phyloP scores from a whole-genome alignment of 2,329 filamentous ascomycete species.

The Colletotrichum coccodes region DNA sequence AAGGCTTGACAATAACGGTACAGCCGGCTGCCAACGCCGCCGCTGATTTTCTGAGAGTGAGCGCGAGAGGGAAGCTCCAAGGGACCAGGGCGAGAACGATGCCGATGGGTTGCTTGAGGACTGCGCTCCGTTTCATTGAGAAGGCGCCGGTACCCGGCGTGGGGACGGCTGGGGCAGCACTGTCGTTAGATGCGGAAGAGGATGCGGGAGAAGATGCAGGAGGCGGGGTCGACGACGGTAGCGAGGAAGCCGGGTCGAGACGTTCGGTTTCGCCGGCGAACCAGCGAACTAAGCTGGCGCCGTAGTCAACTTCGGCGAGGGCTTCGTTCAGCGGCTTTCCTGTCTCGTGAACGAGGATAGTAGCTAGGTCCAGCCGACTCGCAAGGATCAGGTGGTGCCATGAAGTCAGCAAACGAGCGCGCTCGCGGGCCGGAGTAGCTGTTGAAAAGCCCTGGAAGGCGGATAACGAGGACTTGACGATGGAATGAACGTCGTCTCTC shows the following conservation, averaged over 20 bases:
- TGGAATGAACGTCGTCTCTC: conserved; percentile 49
- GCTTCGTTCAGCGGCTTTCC: conserved; percentile 67
- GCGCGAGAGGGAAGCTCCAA: conserved; percentile 70
- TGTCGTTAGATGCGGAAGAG: neutral
- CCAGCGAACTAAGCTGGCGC: conserved; percentile 64
- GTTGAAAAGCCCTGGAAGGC: conserved; percentile 51
- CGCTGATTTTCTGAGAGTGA: conserved; percentile 57
- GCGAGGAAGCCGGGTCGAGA: conserved; percentile 55
- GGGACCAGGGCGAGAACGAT: conserved; percentile 47
- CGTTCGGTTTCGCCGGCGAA: conserved; percentile 62
- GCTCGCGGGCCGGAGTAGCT: conserved; percentile 46
- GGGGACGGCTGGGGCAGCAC: neutral
- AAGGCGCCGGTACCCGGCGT: neutral
- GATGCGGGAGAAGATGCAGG: neutral
- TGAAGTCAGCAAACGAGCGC: conserved; percentile 46
- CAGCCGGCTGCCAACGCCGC: conserved; percentile 77
- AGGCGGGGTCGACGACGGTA: neutral
- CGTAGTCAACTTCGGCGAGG: conserved; percentile 65
- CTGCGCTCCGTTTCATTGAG: neutral
- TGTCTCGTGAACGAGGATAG: conserved; percentile 58
- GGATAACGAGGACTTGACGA: conserved; percentile 46
- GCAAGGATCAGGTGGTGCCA: conserved; percentile 50
- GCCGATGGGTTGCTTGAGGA: conserved; percentile 44
- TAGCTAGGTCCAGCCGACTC: conserved; percentile 50
- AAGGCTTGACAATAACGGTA: conserved; percentile 67